Conservation (phyloP, 108 stramenopile genomes). For the Parietichytrium sp. region DNA sequence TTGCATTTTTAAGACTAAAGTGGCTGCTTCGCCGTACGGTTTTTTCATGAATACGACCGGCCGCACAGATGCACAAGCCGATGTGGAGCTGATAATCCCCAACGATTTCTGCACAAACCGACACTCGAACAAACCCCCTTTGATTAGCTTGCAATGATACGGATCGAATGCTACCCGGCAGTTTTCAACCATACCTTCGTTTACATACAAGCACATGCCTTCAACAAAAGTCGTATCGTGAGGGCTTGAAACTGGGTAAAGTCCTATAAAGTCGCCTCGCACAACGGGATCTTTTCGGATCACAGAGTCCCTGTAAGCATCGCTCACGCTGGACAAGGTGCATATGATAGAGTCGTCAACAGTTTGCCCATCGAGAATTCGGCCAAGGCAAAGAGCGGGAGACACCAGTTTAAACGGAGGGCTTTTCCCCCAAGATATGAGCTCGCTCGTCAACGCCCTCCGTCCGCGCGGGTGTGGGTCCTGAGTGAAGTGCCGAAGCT, state of each 20-base stretch:
- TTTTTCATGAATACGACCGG: neutral
- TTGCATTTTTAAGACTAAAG: neutral
- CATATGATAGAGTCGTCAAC: no score
- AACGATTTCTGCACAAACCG: neutral
- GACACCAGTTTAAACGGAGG: no score
- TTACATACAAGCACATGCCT: neutral
- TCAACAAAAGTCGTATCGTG: neutral
- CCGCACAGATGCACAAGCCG: neutral
- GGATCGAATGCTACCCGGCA: neutral
- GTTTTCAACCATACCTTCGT: neutral
- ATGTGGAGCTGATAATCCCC: neutral
- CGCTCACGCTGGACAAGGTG: no score
- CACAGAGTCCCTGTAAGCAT: no score
- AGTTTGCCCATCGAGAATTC: no score
- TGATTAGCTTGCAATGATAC: neutral
- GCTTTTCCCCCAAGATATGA: no score
- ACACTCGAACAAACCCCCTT: neutral
- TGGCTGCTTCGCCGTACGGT: neutral
- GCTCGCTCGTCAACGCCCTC: no score
- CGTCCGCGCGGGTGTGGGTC: no score
- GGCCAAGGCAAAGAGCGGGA: no score
- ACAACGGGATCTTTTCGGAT: no score
- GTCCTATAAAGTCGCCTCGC: slow-evolving; percentile 11
- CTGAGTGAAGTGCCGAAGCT: no score
- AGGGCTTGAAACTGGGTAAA: neutral